phyloP scores from a whole-genome alignment of 1,284 basidiomycete species.

The Boletus mariae region DNA sequence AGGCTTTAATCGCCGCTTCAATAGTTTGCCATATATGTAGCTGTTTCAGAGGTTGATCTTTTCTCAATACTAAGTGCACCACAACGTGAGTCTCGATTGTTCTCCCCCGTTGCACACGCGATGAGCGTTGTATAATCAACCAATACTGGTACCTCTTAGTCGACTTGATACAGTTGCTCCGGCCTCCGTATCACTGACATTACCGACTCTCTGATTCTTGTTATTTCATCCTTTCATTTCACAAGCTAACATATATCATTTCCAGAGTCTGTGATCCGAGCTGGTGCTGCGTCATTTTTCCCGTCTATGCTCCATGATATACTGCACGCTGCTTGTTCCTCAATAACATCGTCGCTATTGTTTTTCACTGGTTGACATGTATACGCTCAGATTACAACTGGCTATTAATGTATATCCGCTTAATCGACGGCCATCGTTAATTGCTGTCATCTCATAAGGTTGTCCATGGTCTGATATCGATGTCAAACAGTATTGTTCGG shows the following conservation, averaged over 20 bases:
- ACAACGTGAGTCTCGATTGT: constrained; percentile 20
- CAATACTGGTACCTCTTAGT: constrained; percentile 86
- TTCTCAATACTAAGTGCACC: background rate
- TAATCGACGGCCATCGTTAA: too few relatives aligned
- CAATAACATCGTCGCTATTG: background rate
- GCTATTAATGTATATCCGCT: too few relatives aligned
- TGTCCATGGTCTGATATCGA: too few relatives aligned
- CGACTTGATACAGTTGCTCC: constrained; percentile 53
- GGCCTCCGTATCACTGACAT: constrained; percentile 68
- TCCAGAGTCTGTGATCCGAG: constrained; percentile 4
- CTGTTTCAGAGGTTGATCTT: background rate
- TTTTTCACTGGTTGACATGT: too few relatives aligned
- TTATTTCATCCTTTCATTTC: constrained; percentile 5
- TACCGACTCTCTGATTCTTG: constrained; percentile 67
- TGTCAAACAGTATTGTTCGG: too few relatives aligned
- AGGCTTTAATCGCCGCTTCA: constrained; percentile 22
- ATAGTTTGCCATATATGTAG: background rate
- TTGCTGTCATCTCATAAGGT: too few relatives aligned
- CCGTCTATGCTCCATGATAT: too few relatives aligned
- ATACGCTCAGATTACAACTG: too few relatives aligned
- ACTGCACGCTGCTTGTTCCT: background rate
- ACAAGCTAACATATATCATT: constrained; percentile 16
- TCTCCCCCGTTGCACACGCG: constrained; percentile 36
- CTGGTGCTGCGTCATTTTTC: background rate
- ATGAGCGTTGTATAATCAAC: constrained; percentile 76